Evolutionary conservation across 805 yeast genomes (phyloP).

Genomic region (Suhomyces prunicola): DNA sequence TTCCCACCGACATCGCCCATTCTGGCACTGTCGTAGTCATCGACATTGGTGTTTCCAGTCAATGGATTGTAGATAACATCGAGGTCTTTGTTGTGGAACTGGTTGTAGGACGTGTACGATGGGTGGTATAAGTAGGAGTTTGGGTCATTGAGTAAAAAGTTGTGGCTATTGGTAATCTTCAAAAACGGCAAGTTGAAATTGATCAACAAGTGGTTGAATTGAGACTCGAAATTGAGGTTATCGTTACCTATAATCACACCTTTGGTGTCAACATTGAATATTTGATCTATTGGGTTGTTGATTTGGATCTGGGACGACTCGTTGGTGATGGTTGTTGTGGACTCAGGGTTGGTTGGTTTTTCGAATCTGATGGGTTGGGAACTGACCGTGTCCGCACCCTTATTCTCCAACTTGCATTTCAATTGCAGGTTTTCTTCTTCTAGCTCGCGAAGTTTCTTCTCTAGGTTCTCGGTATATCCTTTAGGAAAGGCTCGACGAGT

Average conservation of each 20-base stretch:
- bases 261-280: slow-evolving; percentile 40
- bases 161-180: slow-evolving; percentile 44
- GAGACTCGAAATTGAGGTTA: slow-evolving; percentile 44
- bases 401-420: background rate
- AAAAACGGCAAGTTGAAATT: slow-evolving; percentile 42
- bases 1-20: slow-evolving; percentile 4
- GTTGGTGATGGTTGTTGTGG: slow-evolving; percentile 5
- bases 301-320: slow-evolving; percentile 20
- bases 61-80: slow-evolving; percentile 40
- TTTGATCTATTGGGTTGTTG: slow-evolving; percentile 45
- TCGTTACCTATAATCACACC: slow-evolving; percentile 46
- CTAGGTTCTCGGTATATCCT: slow-evolving; percentile 76
- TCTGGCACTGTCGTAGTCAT: background rate
- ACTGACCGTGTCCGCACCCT: background rate
- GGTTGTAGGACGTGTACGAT: slow-evolving; percentile 34
- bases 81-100: slow-evolving; percentile 33
- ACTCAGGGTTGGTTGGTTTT: background rate
- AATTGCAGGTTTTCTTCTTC: slow-evolving; percentile 52
- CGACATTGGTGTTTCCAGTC: slow-evolving; percentile 20
- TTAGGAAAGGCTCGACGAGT: slow-evolving; percentile 77
- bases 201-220: slow-evolving; percentile 42
- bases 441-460: slow-evolving; percentile 54
- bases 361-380: background rate
- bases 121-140: slow-evolving; percentile 42
- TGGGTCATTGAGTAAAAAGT: slow-evolving; percentile 39